Percentiles rank a stretch among this genome's conserved stretches.
These are phyloP conservation scores for Teratosphaeria epicoccoides DNA, from an alignment of 2,329 filamentous ascomycete species.

Conservation along the genomic window DNA sequence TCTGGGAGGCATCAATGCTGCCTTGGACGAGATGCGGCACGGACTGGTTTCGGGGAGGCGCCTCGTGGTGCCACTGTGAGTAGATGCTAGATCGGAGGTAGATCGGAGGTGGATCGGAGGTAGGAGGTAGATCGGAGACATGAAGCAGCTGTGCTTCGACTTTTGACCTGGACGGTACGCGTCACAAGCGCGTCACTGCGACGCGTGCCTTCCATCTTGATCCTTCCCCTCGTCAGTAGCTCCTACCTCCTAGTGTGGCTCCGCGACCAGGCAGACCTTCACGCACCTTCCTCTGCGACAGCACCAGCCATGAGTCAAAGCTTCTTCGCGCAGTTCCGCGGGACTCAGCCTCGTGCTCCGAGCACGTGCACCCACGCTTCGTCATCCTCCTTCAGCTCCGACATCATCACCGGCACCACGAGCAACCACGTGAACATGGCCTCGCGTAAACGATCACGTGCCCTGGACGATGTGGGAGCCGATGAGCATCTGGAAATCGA, in stretches of 20 bases:
- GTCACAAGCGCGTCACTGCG: neutral
- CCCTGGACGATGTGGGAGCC: constrained; percentile 12
- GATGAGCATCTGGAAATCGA: constrained; percentile 15
- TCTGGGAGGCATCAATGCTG: neutral
- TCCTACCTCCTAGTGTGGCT: too few species aligned
- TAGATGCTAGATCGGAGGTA: neutral
- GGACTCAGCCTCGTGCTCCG: neutral
- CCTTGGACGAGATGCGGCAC: neutral
- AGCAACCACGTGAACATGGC: constrained; percentile 22
- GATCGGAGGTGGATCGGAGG: too few species aligned
- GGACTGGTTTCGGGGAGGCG: neutral
- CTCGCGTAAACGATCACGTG: constrained; percentile 18
- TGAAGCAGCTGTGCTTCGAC: too few species aligned
- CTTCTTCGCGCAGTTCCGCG: constrained; percentile 5
- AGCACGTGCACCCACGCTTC: neutral
- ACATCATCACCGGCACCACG: neutral
- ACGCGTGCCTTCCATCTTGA: neutral
- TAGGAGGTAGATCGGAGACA: too few species aligned
- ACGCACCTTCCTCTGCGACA: neutral
- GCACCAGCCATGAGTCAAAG: constrained; percentile 1
- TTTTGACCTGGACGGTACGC: neutral
- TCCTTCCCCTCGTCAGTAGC: too few species aligned
- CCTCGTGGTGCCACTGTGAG: neutral
- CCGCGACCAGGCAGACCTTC: neutral
- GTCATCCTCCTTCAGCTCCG: neutral